Conservation (phyloP, 1,139 yeast genomes). For the Magnusiomyces sp. region DNA sequence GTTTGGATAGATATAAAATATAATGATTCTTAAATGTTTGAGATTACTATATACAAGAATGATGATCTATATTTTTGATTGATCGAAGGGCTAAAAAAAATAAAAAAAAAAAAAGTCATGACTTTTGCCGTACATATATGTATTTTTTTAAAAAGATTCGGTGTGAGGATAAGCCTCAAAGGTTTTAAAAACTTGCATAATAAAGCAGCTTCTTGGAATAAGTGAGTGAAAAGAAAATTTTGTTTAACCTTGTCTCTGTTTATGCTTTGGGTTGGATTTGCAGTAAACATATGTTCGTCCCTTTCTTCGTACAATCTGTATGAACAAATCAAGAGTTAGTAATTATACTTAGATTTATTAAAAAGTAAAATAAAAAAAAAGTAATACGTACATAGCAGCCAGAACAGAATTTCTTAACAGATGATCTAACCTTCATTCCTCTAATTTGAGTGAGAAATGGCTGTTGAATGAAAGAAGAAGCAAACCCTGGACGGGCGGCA, state of each 20-base stretch:
- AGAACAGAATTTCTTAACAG: constrained; percentile 85
- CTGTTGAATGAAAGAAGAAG: constrained; percentile 15
- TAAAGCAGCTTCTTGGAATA: background rate
- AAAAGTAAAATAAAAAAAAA: background rate
- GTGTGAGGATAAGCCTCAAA: too few species aligned
- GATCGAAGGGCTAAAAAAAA: too few species aligned
- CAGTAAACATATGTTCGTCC: constrained; percentile 91
- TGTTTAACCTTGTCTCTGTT: constrained; percentile 84
- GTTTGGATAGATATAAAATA: too few species aligned
- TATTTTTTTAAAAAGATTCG: too few species aligned
- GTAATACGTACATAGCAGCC: constrained; percentile 57
- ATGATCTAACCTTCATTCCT: constrained; percentile 64
- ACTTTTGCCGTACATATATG: too few species aligned
- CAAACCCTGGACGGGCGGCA: constrained; percentile 13
- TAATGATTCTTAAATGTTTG: background rate
- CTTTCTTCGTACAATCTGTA: constrained; percentile 82
- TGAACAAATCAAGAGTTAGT: background rate
- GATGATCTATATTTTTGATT: too few species aligned
- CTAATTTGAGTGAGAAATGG: constrained; percentile 25
- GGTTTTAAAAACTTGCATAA: too few species aligned
- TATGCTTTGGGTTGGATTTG: constrained; percentile 87
- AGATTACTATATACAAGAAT: background rate
- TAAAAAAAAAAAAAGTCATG: too few species aligned
- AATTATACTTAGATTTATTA: background rate
- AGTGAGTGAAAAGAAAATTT: background rate